A percentile compares a stretch with the other conserved stretches of the same genome.
Evolutionary conservation across 306 rosid species (phyloP).

Genomic region (Adenanthera pavonina): DNA sequence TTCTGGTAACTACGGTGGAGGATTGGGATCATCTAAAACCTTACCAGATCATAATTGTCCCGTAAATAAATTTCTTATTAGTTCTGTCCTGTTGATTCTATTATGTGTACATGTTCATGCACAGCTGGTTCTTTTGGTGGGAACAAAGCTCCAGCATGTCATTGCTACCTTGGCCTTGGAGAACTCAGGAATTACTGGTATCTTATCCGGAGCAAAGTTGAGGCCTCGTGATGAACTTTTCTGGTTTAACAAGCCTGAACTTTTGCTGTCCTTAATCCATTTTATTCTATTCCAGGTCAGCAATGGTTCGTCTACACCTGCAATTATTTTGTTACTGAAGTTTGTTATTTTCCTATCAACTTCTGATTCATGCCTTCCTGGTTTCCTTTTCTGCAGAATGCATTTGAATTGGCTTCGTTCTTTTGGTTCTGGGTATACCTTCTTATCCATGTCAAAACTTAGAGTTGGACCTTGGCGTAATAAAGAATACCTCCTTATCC

Average conservation of each 20-base stretch:
- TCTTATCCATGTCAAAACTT: constrained; percentile 40
- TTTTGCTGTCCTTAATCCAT: constrained; percentile 87
- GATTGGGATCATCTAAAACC: constrained; percentile 7
- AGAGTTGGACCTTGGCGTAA: constrained; percentile 27
- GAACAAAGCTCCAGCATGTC: constrained; percentile 90
- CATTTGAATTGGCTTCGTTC: constrained; percentile 96
- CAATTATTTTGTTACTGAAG: constrained; percentile 25
- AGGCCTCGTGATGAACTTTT: constrained; percentile 98
- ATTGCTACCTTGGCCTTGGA: constrained; percentile 94
- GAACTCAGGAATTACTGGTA: constrained; percentile 76
- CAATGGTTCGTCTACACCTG: constrained; percentile 32
- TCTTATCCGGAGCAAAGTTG: constrained; percentile 63
- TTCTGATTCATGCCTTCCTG: constrained; percentile 20
- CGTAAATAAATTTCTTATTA: neutral
- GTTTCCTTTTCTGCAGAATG: constrained; percentile 66
- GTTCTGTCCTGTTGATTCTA: constrained; percentile 33
- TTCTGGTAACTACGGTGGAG: neutral
- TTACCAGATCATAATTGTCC: constrained; percentile 27
- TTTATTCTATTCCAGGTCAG: constrained; percentile 92
- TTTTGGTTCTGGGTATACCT: constrained; percentile 99
- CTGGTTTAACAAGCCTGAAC: constrained; percentile 98
- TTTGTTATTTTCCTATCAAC: constrained; percentile 19
- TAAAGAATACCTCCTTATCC: too few species aligned
- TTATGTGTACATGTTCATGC: constrained; percentile 18
- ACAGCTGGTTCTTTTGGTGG: constrained; percentile 94